phyloP scores from a whole-genome alignment of 179 eudicot genomes.

The Beta macrorhiza region DNA sequence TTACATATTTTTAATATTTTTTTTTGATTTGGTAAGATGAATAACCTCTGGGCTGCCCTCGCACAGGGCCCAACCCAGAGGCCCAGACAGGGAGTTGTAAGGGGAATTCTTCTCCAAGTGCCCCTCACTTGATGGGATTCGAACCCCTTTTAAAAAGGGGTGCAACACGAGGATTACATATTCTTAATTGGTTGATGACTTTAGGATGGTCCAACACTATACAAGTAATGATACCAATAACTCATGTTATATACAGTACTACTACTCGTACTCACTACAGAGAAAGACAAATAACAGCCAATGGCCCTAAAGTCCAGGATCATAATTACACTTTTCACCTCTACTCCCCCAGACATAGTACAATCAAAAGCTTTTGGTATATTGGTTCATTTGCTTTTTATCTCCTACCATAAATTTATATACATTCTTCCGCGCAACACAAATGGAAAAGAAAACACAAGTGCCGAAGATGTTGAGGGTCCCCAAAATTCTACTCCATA shows the following conservation, averaged over 20 bases:
- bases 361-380: slow-evolving; percentile 22
- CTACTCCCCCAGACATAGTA: not conserved
- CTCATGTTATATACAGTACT: not conserved
- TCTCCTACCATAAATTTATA: not conserved
- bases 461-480: not conserved
- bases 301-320: slow-evolving; percentile 4
- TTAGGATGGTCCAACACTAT: not conserved
- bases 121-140: no score
- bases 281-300: slow-evolving; percentile 18
- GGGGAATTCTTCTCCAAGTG: no score
- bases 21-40: no score
- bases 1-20: no score
- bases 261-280: not conserved
- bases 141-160: no score
- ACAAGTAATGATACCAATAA: not conserved
- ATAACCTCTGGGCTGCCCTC: no score
- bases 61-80: no score
- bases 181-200: no score
- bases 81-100: no score
- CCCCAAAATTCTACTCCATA: no score
- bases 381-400: slow-evolving; percentile 11
- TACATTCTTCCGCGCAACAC: not conserved
- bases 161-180: no score
- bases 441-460: not conserved
- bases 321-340: slow-evolving; percentile 18